Evolutionary conservation across 2,329 filamentous ascomycete genomes (phyloP).

Genomic region (Thielaviopsis musarum): DNA sequence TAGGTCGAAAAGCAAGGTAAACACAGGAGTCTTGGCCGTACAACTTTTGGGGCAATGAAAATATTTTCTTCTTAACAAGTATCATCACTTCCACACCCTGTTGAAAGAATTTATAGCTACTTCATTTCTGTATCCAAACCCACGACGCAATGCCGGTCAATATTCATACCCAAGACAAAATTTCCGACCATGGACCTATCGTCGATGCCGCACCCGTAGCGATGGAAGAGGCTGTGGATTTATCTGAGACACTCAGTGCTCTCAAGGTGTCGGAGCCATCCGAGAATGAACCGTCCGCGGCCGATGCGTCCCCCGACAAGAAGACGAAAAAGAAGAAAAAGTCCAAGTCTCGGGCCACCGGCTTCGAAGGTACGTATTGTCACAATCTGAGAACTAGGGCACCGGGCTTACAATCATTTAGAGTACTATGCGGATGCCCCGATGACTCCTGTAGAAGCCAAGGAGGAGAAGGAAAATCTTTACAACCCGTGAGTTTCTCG

Average conservation of each 20-base stretch:
- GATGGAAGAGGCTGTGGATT: background rate
- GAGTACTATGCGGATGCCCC: constrained; percentile 69
- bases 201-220: background rate
- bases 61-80: too few species aligned
- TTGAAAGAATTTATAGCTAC: too few species aligned
- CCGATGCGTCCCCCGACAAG: constrained; percentile 5
- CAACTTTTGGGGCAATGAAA: too few species aligned
- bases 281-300: background rate
- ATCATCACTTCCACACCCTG: too few species aligned
- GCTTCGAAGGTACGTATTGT: constrained; percentile 46
- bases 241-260: background rate
- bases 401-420: constrained; percentile 14
- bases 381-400: background rate
- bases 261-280: background rate
- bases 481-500: constrained; percentile 42
- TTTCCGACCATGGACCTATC: background rate
- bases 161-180: background rate
- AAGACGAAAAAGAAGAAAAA: constrained; percentile 13
- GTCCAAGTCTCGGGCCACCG: constrained; percentile 33
- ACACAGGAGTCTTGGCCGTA: too few species aligned
- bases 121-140: too few species aligned
- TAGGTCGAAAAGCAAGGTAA: too few species aligned
- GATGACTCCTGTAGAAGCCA: constrained; percentile 50
- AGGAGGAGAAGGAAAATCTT: constrained; percentile 44
- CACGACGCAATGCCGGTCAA: background rate